Base-by-base conservation (phyloP, 805 yeast species). In the Scheffersomyces stipitis region DNA sequence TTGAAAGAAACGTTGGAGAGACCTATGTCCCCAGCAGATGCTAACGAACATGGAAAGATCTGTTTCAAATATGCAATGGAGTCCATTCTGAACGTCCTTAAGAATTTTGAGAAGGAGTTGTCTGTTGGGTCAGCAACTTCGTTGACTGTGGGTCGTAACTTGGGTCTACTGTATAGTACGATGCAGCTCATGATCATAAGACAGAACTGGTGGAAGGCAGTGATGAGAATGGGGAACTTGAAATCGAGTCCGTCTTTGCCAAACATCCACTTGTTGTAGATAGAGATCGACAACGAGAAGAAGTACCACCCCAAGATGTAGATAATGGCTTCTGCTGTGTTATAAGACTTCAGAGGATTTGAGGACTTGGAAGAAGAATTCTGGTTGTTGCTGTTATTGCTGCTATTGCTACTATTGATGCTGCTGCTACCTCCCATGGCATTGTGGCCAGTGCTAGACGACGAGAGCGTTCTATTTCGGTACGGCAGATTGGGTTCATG, bases 201-300 rank as follows among this genome's bases (percentile, higher is more conserved):
- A 31, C 83, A 76, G 18, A 83, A 54, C 64, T 93, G 98, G 64
- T 93, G 99, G 49, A 82, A 73, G 3, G 90, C 71, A 0, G 99
- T 93, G 36, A 90, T 78, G 18, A 90, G 64, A 15, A 93, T 75
- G 1, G 99, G 99, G 55, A 80, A 93, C 22, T 79, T 76, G 51
- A 93, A 83, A 54, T 86, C 78, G 38, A 90, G 67, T 14, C 87
- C 84, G 29, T 31, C 18, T 7, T 75, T 71, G 27, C 91, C 90
- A 66, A 91, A 93, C 97, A 91, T 91, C 97, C 97, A 89, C 65
- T 90, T 90, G 69, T 93, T 93, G 66, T 91, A 93, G 20, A 86
- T 60, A 6, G 90, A 81, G 14, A 86, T 77, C 13, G 85, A 63
- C 38, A 85, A 66, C 5, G 90, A 81, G 41, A 83, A 82, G 13